Base-by-base conservation (phyloP, 495 filamentous ascomycete genomes). In the Lasiosphaeria hispida region DNA sequence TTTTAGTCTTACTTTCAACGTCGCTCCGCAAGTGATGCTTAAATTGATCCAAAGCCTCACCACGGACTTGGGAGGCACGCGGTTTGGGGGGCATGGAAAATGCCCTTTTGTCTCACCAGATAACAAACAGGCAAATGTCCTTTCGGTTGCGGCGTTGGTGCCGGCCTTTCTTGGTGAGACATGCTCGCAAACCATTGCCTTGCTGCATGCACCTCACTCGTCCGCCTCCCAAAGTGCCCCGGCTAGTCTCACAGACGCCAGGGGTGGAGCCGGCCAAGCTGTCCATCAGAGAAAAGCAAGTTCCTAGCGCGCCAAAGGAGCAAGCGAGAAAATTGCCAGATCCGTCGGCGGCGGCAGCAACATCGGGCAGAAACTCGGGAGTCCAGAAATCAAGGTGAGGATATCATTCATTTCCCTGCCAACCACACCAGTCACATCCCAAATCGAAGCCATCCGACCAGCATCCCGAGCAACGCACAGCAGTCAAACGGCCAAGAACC, bases 151-250 rank as follows among this genome's bases (percentile, higher is more conserved):
- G 42, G 40, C 42, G 43, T 5, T 45, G 1, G 42, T 19, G 36
- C 54, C 54, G 54, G 54, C 39, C 51, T 35, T 57, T 52, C 37
- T 9, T 39, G 36, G 44, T 57, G 54, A 57, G 54, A 57, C 54
- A 57, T 57, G 44, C 54, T 42, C 8, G 15, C 23, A 14, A 18
- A 42, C 54, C 54, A 57, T 57, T 57, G 54, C 44, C 49, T 57
- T 49, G 40, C 45, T 49, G 44, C 54, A 57, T 57, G 14, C 15
- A 13, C 41, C 14, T 38, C 53, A 45, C n/a, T 36, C 35, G 23
- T 43, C 41, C 23, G 18, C 13, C 23, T 9, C 45, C 47, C 23
- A 17, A n/a, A 17, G 19, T 49, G 23, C 48, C 43, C 43, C 15
- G n/a, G 17, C 42, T 30, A 11, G 43, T 45, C 10, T 23, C 15